Evolutionary conservation across 495 filamentous ascomycete species (phyloP), one percentile per base, ranked within the genome.

Genomic region (Tuber calosporum): DNA sequence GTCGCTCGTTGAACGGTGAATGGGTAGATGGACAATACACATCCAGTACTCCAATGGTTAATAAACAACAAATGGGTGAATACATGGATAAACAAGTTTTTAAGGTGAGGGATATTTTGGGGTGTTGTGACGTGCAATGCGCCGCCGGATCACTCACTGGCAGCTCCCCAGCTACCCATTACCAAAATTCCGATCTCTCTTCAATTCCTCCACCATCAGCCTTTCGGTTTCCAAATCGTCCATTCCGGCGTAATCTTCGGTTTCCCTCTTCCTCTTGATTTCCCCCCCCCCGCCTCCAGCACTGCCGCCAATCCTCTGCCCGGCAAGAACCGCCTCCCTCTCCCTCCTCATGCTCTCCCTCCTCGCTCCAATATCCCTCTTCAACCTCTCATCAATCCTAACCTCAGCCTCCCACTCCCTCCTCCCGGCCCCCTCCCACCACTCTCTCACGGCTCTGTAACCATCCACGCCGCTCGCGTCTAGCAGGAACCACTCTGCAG

Each of bases 401-500:
- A 30, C 30, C 53, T 62, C 53, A 17, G 26, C 26, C 26, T 62
- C 53, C 53, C 53, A 62, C 13, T 62, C 53, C 53, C 53, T 34
- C 26, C 53, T 34, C 11, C 53, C 53, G 4, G 19, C 26, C 1
- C 26, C 73, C 34, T 77, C 68, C 75, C 75, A 76, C 19, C 73
- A 74, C 26, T 62, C 67, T 41, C 66, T 67, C 17, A 77, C 36
- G 22, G 75, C 73, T 5, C 45, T 36, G 22, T 77, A 77, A 19
- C 75, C 75, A 34, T 71, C 40, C 8, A 66, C 66, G 1, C 72
- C 45, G 26, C 17, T 38, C 4, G 75, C 73, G n/a, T 77, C 75
- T 5, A 77, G 45, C 48, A 77, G 37, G 53, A 72, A 72, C 74
- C 67, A 77, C 20, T 73, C 69, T 4, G 20, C n/a, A 1, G 38